Evolutionary conservation across 2,329 filamentous ascomycete genomes (phyloP), one percentile per base, ranked within the genome.

Genomic region (Chrysosporium queenslandicum): DNA sequence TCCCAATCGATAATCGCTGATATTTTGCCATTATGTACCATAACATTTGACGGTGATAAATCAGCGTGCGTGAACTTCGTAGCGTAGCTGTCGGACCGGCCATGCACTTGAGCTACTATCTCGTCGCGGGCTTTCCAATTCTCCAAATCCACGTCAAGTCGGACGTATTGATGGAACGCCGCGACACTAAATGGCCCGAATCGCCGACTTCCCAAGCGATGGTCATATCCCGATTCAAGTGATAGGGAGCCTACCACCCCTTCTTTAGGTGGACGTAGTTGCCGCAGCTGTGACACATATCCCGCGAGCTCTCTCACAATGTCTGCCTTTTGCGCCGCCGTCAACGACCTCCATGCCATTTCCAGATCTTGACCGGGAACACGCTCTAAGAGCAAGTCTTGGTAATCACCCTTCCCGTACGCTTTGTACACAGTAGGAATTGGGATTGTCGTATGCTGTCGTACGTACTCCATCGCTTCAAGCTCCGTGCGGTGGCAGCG

Each of bases 31-130:
- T 57, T 39, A 4, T 58, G 55, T 23, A 66, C 41, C 18, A 67
- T 60, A 36, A 68, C 60, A 40, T 68, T 68, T 30, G 59, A 63
- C 29, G 47, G 64, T 54, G 67, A 62, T 32, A 69, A 59, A 58
- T 69, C 66, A 18, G 58, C 60, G 53, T 68, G 64, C 4, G 64
- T 68, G 50, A 67, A 67, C 16, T 47, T 47, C 12, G 45, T 47
- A 34, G 45, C 29, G 16, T 47, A 47, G 20, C 18, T 36, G 32
- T 47, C 32, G 20, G 45, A 47, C 32, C 45, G 45, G 20, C 32
- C 14, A 37, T 47, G 45, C 29, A 47, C 45, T 25, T 37, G 45
- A 25, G 45, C 29, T 12, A 47, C 45, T 21, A 21, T 47, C 32
- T 47, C 45, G 16, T 47, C 45, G 16, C 45, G 45, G 14, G 45